Evolutionary conservation across 495 filamentous ascomycete species (phyloP), one percentile per base, ranked within the genome.

Genomic region (Penicillium riverlandense): DNA sequence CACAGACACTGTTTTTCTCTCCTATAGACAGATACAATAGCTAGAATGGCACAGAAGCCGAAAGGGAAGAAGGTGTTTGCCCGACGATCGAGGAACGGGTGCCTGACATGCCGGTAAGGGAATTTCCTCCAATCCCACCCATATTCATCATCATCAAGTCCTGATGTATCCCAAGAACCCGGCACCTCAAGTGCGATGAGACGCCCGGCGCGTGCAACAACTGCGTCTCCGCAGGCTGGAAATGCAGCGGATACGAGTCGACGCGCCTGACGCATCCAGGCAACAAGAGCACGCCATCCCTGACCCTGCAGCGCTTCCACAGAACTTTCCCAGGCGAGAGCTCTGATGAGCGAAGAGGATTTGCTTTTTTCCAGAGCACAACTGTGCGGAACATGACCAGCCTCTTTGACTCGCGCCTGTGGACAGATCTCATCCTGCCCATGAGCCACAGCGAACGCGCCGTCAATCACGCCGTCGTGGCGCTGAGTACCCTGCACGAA

Each of bases 51-150:
- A 2, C 27, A 37, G 6, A 42, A 38, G 38, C 4, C 4, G 37
- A 10, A 2, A 15, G 8, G 1, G 11, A 33, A 10, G 37, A 33
- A 31, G 15, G 15, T 4, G 15, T 16, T 16, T 16, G 15, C 15
- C 15, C 15, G 15, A 47, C 13, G 47, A 37, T 38, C 12, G 16
- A 44, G 35, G 13, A 49, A 11, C n/a, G 4, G 11, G 29, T 29
- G 22, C 65, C 77, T 43, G 63, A 90, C 86, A 83, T 92, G 52
- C 36, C 43, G 52, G 52, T 55, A 11, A 29, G 52, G 48, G 22
- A 8, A 11, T 6, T 7, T 10, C 27, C 36, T 8, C 11, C 11
- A 11, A 30, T 28, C 29, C 35, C 31, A 9, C 31, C 31, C 9
- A 33, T 16, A 38, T 40, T 36, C 22, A 34, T 44, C 11, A 33